These are phyloP conservation scores for Orbilia blumenaviensis DNA, from an alignment of 2,329 filamentous ascomycete species.

Conservation along the genomic window DNA sequence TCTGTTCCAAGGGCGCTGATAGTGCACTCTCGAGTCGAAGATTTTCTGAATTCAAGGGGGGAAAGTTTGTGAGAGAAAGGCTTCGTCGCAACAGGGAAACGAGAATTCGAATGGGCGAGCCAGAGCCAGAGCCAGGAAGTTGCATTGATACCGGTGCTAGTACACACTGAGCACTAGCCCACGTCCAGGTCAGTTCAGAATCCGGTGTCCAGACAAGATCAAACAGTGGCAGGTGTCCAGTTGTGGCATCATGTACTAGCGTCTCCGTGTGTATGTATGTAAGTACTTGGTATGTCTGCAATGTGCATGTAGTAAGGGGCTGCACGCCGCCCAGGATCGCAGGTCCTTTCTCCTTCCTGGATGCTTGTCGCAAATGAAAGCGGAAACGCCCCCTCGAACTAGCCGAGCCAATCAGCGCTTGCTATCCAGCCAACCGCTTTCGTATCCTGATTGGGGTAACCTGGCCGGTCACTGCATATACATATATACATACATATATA, in stretches of 20 bases:
- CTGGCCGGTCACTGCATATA: no score
- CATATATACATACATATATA: background rate
- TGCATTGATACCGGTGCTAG: background rate
- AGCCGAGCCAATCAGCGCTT: background rate
- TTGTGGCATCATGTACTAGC: background rate
- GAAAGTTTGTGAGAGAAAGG: background rate
- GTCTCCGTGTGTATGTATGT: no score
- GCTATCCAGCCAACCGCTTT: background rate
- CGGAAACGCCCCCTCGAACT: background rate
- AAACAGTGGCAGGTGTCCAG: conserved; percentile 2
- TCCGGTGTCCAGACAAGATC: conserved; percentile 11
- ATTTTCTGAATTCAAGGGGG: no score
- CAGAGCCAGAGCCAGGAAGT: no score
- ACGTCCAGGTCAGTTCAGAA: no score
- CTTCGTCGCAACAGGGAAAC: background rate
- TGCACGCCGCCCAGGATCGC: conserved; percentile 8
- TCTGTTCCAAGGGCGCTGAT: background rate
- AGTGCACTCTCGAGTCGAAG: no score
- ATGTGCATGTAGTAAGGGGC: background rate
- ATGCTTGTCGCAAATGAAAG: background rate
- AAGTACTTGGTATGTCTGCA: no score
- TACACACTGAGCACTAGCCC: no score
- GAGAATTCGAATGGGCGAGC: no score
- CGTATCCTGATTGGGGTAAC: no score
- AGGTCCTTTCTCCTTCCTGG: background rate